Conservation (phyloP, 1,139 yeast species). For the Blastobotrys capitulatus region DNA sequence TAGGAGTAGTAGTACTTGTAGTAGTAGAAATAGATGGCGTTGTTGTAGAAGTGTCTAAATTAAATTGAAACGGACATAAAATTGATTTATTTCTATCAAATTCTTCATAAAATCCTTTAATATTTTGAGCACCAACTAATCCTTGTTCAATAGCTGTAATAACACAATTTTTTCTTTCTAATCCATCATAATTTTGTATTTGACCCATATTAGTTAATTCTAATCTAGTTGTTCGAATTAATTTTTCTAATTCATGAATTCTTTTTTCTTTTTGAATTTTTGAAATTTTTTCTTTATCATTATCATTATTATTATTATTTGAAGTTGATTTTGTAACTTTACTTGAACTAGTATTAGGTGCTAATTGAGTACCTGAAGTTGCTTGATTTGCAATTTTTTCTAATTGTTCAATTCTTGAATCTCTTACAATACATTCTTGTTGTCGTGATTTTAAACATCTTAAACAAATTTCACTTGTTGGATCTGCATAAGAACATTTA, state of each 20-base stretch:
- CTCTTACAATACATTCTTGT: conserved; percentile 40
- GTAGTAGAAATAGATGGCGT: too few species aligned
- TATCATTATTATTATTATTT: neutral
- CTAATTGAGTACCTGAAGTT: too few species aligned
- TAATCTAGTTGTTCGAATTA: conserved; percentile 11
- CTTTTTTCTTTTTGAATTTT: neutral
- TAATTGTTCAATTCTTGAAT: neutral
- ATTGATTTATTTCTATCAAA: conserved; percentile 24
- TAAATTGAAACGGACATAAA: conserved; percentile 47
- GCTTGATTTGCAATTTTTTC: neutral
- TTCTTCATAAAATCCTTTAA: conserved; percentile 34
- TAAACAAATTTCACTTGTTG: conserved; percentile 41
- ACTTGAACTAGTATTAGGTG: too few species aligned
- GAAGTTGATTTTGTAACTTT: neutral
- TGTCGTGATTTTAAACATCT: conserved; percentile 42
- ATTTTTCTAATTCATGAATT: conserved; percentile 9
- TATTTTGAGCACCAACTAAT: conserved; percentile 28
- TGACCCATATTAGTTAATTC: conserved; percentile 25
- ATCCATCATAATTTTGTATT: conserved; percentile 36
- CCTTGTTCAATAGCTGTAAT: conserved; percentile 38
- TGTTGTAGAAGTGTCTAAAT: conserved; percentile 29
- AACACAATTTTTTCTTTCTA: conserved; percentile 40
- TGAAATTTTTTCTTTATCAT: neutral
- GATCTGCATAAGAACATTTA: conserved; percentile 50
- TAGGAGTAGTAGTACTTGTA: too few species aligned